Conservation (phyloP, 345 rosid genomes). For the Rhizophora apiculata region DNA sequence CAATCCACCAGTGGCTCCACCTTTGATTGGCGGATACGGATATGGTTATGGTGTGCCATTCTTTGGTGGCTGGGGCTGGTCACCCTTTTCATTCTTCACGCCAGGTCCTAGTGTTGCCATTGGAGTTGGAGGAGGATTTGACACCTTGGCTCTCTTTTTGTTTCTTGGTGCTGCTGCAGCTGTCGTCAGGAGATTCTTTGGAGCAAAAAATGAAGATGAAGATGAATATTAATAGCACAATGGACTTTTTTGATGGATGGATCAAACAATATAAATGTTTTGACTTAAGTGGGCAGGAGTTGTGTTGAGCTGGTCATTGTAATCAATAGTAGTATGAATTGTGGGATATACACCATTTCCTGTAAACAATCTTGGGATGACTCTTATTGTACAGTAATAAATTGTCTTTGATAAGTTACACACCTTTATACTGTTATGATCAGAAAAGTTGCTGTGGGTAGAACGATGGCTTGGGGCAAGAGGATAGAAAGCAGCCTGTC, state of each 20-base stretch:
- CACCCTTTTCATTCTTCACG: slow-evolving; percentile 85
- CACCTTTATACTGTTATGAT: not conserved
- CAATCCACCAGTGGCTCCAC: slow-evolving; percentile 84
- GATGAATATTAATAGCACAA: slow-evolving; percentile 40
- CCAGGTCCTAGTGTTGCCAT: slow-evolving; percentile 85
- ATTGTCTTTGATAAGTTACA: not conserved
- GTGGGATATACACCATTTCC: not conserved
- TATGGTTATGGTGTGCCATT: slow-evolving; percentile 69
- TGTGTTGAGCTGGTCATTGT: slow-evolving; percentile 4
- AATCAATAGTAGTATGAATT: not conserved
- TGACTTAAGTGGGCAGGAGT: not conserved
- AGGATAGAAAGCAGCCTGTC: too few species aligned
- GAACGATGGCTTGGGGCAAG: too few species aligned
- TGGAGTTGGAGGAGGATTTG: slow-evolving; percentile 86
- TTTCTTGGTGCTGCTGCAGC: slow-evolving; percentile 82
- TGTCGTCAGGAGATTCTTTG: slow-evolving; percentile 52
- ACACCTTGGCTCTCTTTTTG: slow-evolving; percentile 54
- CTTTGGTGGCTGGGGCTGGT: slow-evolving; percentile 98
- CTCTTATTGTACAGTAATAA: not conserved
- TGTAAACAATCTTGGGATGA: not conserved
- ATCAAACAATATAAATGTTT: slow-evolving; percentile 5
- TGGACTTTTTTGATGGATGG: not conserved
- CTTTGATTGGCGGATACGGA: slow-evolving; percentile 90
- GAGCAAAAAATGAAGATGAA: slow-evolving; percentile 50
- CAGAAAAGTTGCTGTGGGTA: not conserved